phyloP scores from a whole-genome alignment of 352 stramenopile genomes.

The Aphanomyces astaci region DNA sequence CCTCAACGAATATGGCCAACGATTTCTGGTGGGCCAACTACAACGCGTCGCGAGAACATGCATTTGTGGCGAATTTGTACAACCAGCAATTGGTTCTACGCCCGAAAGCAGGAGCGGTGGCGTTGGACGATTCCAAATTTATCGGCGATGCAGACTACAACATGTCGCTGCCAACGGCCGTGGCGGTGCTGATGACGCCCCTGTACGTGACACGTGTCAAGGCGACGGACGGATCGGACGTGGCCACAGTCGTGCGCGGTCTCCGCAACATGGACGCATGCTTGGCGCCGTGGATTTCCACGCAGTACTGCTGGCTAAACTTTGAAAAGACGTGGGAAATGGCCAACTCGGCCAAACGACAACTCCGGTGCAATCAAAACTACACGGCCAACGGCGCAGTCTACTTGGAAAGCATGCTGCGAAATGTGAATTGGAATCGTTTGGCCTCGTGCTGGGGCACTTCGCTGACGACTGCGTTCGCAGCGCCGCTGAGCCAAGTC shows the following conservation, averaged over 20 bases:
- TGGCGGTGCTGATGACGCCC: not conserved
- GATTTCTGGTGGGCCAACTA: constrained; percentile 23
- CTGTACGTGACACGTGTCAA: not conserved
- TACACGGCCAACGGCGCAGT: constrained; percentile 16
- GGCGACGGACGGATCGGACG: not conserved
- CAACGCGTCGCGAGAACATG: constrained; percentile 1
- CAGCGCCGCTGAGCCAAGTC: not conserved
- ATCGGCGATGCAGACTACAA: not conserved
- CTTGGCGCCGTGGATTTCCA: constrained; percentile 14
- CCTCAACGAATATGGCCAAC: constrained; percentile 10
- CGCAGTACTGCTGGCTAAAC: constrained; percentile 23
- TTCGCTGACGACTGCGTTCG: constrained; percentile 6
- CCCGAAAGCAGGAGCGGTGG: not conserved
- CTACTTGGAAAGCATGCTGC: constrained; percentile 15
- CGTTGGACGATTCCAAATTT: not conserved
- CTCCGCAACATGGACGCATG: constrained; percentile 4
- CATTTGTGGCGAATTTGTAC: not conserved
- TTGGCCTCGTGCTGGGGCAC: constrained; percentile 11
- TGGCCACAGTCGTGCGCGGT: not conserved
- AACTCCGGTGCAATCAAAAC: constrained; percentile 6
- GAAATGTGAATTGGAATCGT: not conserved
- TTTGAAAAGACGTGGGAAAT: constrained; percentile 16
- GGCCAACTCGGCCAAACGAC: constrained; percentile 6
- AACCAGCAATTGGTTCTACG: not conserved
- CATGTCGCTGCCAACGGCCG: not conserved